These are phyloP conservation scores for Tetrapisispora nanseiensis DNA, from an alignment of 805 yeast genomes.

Conservation along the genomic window DNA sequence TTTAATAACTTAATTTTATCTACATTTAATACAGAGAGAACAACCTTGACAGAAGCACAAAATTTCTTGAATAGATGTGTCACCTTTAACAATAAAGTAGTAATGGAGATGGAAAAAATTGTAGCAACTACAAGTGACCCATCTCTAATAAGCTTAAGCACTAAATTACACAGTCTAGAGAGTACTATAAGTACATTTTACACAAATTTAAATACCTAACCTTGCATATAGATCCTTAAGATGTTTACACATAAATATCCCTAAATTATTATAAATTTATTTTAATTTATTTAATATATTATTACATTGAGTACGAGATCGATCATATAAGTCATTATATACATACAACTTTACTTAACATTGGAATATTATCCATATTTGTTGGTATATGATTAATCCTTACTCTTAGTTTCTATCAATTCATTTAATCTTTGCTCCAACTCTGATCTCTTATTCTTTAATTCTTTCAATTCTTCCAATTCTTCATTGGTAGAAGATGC, in stretches of 20 bases:
- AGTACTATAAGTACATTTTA: constrained; percentile 16
- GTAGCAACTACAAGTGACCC: constrained; percentile 64
- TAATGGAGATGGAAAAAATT: constrained; percentile 48
- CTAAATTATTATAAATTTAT: too few relatives aligned
- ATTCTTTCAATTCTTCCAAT: constrained; percentile 18
- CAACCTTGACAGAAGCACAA: constrained; percentile 32
- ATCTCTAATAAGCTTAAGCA: constrained; percentile 46
- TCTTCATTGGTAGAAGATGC: constrained; percentile 27
- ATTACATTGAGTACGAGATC: too few relatives aligned
- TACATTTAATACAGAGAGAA: constrained; percentile 27
- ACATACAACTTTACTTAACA: too few relatives aligned
- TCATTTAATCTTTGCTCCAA: constrained; percentile 10
- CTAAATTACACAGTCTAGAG: constrained; percentile 56
- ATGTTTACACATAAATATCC: too few relatives aligned
- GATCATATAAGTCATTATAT: too few relatives aligned
- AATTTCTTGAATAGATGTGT: constrained; percentile 54
- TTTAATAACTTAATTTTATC: constrained; percentile 29
- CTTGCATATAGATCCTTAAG: too few relatives aligned
- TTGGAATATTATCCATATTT: too few relatives aligned
- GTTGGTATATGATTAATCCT: too few relatives aligned
- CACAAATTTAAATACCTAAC: constrained; percentile 14
- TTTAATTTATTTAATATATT: too few relatives aligned
- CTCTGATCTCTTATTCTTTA: constrained; percentile 18
- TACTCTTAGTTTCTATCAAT: neutral
- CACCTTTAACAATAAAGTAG: constrained; percentile 51